A percentile compares a stretch with the other conserved stretches of the same genome.
Evolutionary conservation across 192 early-diverging fungal genomes (phyloP).

Genomic region (Coemansia sp.): DNA sequence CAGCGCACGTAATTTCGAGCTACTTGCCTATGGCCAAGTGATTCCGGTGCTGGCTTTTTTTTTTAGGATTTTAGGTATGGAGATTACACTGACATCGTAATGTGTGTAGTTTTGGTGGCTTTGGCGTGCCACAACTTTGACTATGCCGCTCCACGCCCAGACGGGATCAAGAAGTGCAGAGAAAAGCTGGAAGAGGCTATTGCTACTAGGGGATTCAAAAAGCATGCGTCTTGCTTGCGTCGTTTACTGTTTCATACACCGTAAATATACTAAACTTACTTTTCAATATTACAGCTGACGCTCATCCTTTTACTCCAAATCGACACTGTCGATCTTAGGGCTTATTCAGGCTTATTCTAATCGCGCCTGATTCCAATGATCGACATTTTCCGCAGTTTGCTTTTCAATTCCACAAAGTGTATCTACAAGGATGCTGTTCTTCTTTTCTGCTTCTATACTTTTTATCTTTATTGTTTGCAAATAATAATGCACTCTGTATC

Average conservation of each 20-base stretch:
- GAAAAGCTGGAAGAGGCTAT: not conserved
- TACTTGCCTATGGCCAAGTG: not conserved
- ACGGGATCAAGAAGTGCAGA: not conserved
- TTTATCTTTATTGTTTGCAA: not conserved
- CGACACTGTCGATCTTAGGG: not conserved
- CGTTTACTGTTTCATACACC: not conserved
- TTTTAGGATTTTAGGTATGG: not conserved
- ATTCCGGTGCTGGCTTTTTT: not conserved
- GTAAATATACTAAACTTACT: not conserved
- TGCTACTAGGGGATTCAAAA: not conserved
- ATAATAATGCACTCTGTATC: not conserved
- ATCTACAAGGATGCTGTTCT: not conserved
- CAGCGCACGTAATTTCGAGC: not conserved
- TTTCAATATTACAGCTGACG: not conserved
- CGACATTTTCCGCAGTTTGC: not conserved
- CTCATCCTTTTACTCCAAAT: not conserved
- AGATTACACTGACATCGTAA: not conserved
- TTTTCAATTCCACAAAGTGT: not conserved
- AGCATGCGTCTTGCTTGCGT: not conserved
- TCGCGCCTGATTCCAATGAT: not conserved
- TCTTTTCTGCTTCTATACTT: not conserved
- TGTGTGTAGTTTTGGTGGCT: not conserved
- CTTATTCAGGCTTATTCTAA: not conserved
- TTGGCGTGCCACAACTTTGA: not conserved
- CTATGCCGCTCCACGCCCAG: not conserved